Evolutionary conservation across 208 protist genomes (phyloP).

Genomic region (Trypanosoma mega): DNA sequence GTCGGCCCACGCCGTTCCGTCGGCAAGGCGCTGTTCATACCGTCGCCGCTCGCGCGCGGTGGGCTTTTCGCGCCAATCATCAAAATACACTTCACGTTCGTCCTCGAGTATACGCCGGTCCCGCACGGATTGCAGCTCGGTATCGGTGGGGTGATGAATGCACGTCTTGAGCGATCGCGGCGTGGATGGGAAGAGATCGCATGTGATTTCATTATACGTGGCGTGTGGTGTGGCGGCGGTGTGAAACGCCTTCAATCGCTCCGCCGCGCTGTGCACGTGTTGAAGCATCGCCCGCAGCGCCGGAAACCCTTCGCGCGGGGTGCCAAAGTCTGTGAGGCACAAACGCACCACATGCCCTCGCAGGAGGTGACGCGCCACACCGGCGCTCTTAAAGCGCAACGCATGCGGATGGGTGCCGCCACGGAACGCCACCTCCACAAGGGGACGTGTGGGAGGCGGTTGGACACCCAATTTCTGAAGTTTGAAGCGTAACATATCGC

Average conservation of each 20-base stretch:
- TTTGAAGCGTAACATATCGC: conserved; percentile 83
- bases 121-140: conserved; percentile 47
- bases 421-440: conserved; percentile 82
- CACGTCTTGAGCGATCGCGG: conserved; percentile 74
- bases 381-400: conserved; percentile 84
- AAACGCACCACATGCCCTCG: conserved; percentile 72
- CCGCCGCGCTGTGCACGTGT: conserved; percentile 61
- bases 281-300: conserved; percentile 81
- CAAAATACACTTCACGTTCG: conserved; percentile 84
- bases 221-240: conserved; percentile 62
- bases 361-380: conserved; percentile 77
- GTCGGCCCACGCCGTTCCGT: conserved; percentile 85
- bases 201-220: conserved; percentile 83
- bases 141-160: conserved; percentile 68
- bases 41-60: conserved; percentile 51
- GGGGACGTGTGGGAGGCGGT: conserved; percentile 58
- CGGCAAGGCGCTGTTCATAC: conserved; percentile 66
- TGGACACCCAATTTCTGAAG: conserved; percentile 84
- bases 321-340: conserved; percentile 86
- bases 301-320: conserved; percentile 78
- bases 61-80: conserved; percentile 63
- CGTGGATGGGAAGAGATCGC: conserved; percentile 85
- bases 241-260: conserved; percentile 76
- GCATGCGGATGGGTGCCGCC: conserved; percentile 84
- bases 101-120: conserved; percentile 67